Percentiles rank a stretch among this genome's conserved stretches.
Evolutionary conservation across 2,329 filamentous ascomycete genomes (phyloP).

Genomic region (Chaetomiaceae sp.): DNA sequence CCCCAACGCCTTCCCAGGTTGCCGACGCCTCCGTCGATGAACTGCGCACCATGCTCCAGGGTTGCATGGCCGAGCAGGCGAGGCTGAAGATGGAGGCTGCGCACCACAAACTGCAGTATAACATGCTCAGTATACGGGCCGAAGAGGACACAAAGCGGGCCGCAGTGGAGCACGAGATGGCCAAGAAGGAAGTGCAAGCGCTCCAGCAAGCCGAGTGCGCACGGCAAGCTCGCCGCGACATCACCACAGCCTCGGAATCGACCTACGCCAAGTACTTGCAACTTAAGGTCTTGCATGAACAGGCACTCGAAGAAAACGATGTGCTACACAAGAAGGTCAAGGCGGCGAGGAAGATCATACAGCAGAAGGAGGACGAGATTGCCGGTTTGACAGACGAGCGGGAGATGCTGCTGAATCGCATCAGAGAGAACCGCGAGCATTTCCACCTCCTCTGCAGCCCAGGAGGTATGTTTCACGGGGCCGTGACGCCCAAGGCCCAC

Average conservation of each 20-base stretch:
- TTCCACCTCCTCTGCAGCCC: constrained; percentile 75
- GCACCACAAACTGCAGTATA: constrained; percentile 87
- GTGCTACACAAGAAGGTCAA: constrained; percentile 61
- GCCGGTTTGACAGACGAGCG: constrained; percentile 70
- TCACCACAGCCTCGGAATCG: constrained; percentile 49
- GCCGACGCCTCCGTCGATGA: constrained; percentile 51
- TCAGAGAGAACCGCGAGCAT: constrained; percentile 85
- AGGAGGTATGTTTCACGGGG: constrained; percentile 61
- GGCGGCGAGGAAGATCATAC: constrained; percentile 72
- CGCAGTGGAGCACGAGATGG: constrained; percentile 87
- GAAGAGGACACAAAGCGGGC: constrained; percentile 81
- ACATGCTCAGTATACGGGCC: constrained; percentile 76
- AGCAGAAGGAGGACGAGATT: constrained; percentile 71
- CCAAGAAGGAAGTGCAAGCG: constrained; percentile 81
- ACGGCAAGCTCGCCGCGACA: constrained; percentile 54
- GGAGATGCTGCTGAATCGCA: constrained; percentile 71
- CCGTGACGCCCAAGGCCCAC: constrained; percentile 55
- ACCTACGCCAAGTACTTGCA: constrained; percentile 55
- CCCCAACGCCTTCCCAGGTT: constrained; percentile 48
- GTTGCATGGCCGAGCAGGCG: constrained; percentile 52
- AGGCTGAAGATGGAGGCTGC: constrained; percentile 75
- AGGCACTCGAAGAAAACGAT: constrained; percentile 62
- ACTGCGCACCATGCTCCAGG: constrained; percentile 53
- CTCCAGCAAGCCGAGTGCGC: constrained; percentile 70
- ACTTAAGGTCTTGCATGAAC: constrained; percentile 62